Conservation (phyloP, 345 rosid genomes). For the Brassica napus region Da-Ae NC_063447.1:59127001-59127500, state of each 20-base stretch:
- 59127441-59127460: not conserved
- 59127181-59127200: no score
- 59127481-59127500: not conserved
- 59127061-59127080: no score
- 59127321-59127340: not conserved
- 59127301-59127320: not conserved
- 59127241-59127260: not conserved
- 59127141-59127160: no score
- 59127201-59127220: not conserved
- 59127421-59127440: not conserved
- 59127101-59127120: no score
- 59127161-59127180: no score
- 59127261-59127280: not conserved
- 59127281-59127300: not conserved
- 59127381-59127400: not conserved
- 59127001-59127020: no score
- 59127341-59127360: not conserved
- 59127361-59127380: not conserved
- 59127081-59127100: no score
- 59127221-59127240: not conserved
- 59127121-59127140: no score
- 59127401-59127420: not conserved
- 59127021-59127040: no score
- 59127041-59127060: no score
- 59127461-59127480: not conserved